These are phyloP conservation scores for Sclerospora graminicola DNA, from an alignment of 352 stramenopile species.

Conservation along the genomic window DNA sequence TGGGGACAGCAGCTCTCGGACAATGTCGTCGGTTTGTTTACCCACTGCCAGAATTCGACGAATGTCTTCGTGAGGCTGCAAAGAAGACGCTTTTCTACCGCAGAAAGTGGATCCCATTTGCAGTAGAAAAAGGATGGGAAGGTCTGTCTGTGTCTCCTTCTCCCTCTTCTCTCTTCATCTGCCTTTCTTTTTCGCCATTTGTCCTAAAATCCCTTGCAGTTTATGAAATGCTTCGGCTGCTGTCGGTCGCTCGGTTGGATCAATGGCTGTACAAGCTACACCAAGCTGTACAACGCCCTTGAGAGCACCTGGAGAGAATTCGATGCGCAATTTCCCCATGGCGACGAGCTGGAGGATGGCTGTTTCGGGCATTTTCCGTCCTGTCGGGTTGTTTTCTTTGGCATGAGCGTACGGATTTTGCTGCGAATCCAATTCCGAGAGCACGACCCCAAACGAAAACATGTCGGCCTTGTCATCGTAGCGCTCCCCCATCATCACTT, in stretches of 20 bases:
- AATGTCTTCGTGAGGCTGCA: too few species aligned
- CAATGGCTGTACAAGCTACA: slow-evolving; percentile 27
- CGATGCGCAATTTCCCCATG: slow-evolving; percentile 29
- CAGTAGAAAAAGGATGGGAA: too few species aligned
- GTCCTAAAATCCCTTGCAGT: slow-evolving; percentile 26
- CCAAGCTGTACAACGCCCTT: slow-evolving; percentile 24
- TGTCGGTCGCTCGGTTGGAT: slow-evolving; percentile 29
- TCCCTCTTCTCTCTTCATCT: slow-evolving; percentile 26
- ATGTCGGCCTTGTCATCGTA: slow-evolving; percentile 41
- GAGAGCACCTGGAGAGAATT: slow-evolving; percentile 21
- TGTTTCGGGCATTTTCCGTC: slow-evolving; percentile 30
- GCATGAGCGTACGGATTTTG: slow-evolving; percentile 24
- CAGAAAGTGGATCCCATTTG: too few species aligned
- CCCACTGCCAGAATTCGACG: too few species aligned
- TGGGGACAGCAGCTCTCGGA: too few species aligned
- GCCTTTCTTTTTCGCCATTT: slow-evolving; percentile 22
- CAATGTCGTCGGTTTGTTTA: too few species aligned
- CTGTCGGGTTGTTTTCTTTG: slow-evolving; percentile 24
- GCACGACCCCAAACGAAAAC: slow-evolving; percentile 37
- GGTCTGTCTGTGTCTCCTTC: too few species aligned
- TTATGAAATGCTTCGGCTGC: slow-evolving; percentile 26
- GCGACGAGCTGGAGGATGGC: slow-evolving; percentile 39
- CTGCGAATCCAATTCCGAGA: slow-evolving; percentile 36
- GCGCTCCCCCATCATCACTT: slow-evolving; percentile 34
- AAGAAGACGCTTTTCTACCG: too few species aligned